Percentiles rank a stretch among this genome's conserved stretches.
phyloP scores from a whole-genome alignment of 768 basidiomycete species.

The Rhizopogon rudus region DNA sequence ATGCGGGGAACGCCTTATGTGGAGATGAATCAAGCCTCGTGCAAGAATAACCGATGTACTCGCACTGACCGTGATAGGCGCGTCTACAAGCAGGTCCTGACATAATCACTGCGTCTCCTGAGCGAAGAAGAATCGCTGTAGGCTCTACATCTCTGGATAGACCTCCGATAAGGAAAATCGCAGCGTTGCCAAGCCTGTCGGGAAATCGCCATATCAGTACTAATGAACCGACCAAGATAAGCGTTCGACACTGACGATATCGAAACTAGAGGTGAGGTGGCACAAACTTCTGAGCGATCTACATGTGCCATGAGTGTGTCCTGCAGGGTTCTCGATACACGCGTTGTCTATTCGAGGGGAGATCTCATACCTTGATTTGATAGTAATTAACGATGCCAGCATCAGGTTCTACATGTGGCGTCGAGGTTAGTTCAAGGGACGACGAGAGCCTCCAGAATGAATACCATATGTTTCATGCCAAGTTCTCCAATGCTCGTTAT shows the following conservation, averaged over 20 bases:
- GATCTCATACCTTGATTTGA: constrained; percentile 53
- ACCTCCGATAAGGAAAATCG: constrained; percentile 87
- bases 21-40: background rate
- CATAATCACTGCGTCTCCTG: constrained; percentile 93
- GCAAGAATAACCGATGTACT: background rate
- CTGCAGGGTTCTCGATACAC: constrained; percentile 23
- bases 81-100: constrained; percentile 79
- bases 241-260: constrained; percentile 63
- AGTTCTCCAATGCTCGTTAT: constrained; percentile 55
- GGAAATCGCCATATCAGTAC: background rate
- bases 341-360: background rate
- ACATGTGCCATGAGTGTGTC: constrained; percentile 97
- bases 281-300: constrained; percentile 93
- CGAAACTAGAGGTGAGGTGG: constrained; percentile 88
- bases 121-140: constrained; percentile 77
- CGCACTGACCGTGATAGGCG: constrained; percentile 82
- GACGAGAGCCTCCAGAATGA: constrained; percentile 2
- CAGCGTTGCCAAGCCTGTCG: constrained; percentile 78
- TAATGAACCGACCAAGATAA: background rate
- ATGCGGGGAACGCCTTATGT: constrained; percentile 78
- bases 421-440: constrained; percentile 1
- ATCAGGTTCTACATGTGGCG: constrained; percentile 65
- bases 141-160: constrained; percentile 73
- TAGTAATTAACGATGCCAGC: constrained; percentile 98
- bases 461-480: constrained; percentile 85